A percentile compares a stretch with the other conserved stretches of the same genome.
Conservation (phyloP, 2,329 filamentous ascomycete genomes). For the Camptophora hylomeconis region DNA sequence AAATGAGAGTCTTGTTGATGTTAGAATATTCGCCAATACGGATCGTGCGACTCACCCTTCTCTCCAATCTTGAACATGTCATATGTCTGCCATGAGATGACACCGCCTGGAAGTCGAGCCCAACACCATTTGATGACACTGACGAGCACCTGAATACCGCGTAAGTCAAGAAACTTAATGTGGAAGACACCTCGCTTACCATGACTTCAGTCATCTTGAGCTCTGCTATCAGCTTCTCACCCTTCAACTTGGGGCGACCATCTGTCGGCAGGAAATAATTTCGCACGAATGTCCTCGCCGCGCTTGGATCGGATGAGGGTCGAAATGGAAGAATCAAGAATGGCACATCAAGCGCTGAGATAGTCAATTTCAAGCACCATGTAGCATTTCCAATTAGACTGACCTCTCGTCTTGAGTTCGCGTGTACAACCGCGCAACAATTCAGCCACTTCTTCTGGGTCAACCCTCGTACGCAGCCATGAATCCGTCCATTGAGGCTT, state of each 20-base stretch:
- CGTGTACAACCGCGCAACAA: slow-evolving; percentile 71
- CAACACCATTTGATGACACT: slow-evolving; percentile 98
- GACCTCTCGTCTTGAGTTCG: slow-evolving; percentile 92
- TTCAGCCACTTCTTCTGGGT: slow-evolving; percentile 83
- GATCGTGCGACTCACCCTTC: slow-evolving; percentile 47
- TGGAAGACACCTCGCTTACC: slow-evolving; percentile 38
- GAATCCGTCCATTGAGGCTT: slow-evolving; percentile 80
- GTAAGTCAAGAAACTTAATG: too few species aligned
- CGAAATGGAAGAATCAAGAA: slow-evolving; percentile 92
- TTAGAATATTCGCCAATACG: slow-evolving; percentile 10
- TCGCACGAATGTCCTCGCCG: slow-evolving; percentile 80
- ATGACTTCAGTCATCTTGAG: slow-evolving; percentile 86
- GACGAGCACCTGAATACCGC: slow-evolving; percentile 61
- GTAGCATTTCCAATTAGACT: slow-evolving; percentile 21
- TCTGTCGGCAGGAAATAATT: slow-evolving; percentile 71
- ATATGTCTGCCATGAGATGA: slow-evolving; percentile 95
- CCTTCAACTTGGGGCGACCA: slow-evolving; percentile 47
- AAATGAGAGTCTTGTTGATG: slow-evolving; percentile 63
- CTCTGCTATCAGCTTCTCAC: slow-evolving; percentile 67
- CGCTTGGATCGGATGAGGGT: slow-evolving; percentile 81
- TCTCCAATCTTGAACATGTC: slow-evolving; percentile 93
- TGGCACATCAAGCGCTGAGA: slow-evolving; percentile 67
- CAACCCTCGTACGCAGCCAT: slow-evolving; percentile 69
- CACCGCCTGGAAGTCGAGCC: slow-evolving; percentile 78
- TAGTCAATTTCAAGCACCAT: slow-evolving; percentile 9